Evolutionary conservation across 257 asterid species (phyloP).

Genomic region (Penstemon eatonii): DNA sequence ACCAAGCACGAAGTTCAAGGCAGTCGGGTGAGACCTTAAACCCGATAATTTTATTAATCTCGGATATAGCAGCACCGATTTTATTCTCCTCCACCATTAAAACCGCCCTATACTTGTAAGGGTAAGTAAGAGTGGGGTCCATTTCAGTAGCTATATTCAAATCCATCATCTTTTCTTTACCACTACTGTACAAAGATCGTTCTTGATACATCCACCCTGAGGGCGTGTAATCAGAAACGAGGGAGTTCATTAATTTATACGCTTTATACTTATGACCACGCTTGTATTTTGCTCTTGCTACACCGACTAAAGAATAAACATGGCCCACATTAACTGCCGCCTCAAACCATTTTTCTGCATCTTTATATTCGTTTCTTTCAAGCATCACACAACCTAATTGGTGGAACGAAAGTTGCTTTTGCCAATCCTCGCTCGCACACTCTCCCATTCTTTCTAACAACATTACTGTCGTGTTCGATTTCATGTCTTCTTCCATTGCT

Average conservation of each 20-base stretch:
- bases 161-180: slow-evolving; percentile 75
- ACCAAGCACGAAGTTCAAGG: slow-evolving; percentile 96
- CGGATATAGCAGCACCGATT: slow-evolving; percentile 65
- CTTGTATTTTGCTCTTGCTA: slow-evolving; percentile 75
- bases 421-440: slow-evolving; percentile 74
- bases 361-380: slow-evolving; percentile 81
- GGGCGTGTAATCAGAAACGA: slow-evolving; percentile 62
- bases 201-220: slow-evolving; percentile 99
- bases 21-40: slow-evolving; percentile 91
- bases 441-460: slow-evolving; percentile 82
- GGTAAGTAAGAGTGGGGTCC: slow-evolving; percentile 90
- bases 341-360: slow-evolving; percentile 90
- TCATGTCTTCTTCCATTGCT: slow-evolving; percentile 83
- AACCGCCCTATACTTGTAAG: slow-evolving; percentile 78
- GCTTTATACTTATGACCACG: slow-evolving; percentile 92
- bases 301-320: slow-evolving; percentile 75
- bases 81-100: slow-evolving; percentile 58
- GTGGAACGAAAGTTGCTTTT: slow-evolving; percentile 77
- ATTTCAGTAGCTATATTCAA: slow-evolving; percentile 70
- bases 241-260: slow-evolving; percentile 70
- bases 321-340: slow-evolving; percentile 76
- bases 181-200: slow-evolving; percentile 70
- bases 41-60: slow-evolving; percentile 69
- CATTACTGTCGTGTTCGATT: slow-evolving; percentile 80
- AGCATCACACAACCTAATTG: slow-evolving; percentile 96